These are phyloP conservation scores for Atalantia buxifolia DNA, from an alignment of 345 rosid species.

Conservation along the genomic window DNA sequence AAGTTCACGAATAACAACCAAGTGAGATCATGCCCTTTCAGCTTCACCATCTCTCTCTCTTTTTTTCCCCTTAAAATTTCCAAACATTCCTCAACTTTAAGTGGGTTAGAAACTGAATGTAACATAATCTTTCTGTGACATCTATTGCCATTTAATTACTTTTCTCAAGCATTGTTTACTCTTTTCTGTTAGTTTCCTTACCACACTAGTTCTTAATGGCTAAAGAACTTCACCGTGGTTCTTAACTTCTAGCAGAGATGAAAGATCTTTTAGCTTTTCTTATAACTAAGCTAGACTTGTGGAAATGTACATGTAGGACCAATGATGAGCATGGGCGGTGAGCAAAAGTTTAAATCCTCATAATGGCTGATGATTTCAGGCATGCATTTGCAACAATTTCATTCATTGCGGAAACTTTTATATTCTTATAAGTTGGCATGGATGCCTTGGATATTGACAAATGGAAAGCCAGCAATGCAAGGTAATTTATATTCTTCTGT, in stretches of 20 bases:
- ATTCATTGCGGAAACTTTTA: conserved; percentile 68
- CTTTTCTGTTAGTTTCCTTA: not conserved
- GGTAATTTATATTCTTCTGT: conserved; percentile 28
- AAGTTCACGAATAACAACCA: conserved; percentile 65
- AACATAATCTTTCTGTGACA: not conserved
- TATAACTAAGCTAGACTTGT: not conserved
- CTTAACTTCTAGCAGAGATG: not conserved
- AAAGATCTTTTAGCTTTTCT: not conserved
- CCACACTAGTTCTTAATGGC: not conserved
- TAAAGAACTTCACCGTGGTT: not conserved
- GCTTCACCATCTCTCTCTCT: not conserved
- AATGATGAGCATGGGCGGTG: not conserved
- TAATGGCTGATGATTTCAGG: conserved; percentile 43
- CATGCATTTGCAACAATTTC: conserved; percentile 70
- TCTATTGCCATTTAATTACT: not conserved
- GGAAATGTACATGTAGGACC: not conserved
- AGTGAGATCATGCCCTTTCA: conserved; percentile 30
- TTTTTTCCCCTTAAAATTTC: not conserved
- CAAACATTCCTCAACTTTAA: not conserved
- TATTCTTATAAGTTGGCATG: conserved; percentile 68
- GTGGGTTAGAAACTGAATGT: not conserved
- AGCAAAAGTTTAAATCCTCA: not conserved
- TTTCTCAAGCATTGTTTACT: not conserved
- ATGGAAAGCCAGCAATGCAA: conserved; percentile 53
- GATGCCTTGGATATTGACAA: conserved; percentile 59